Evolutionary conservation across 495 filamentous ascomycete species (phyloP), one percentile per base, ranked within the genome.

Genomic region (Trichocladium antarcticum): DNA sequence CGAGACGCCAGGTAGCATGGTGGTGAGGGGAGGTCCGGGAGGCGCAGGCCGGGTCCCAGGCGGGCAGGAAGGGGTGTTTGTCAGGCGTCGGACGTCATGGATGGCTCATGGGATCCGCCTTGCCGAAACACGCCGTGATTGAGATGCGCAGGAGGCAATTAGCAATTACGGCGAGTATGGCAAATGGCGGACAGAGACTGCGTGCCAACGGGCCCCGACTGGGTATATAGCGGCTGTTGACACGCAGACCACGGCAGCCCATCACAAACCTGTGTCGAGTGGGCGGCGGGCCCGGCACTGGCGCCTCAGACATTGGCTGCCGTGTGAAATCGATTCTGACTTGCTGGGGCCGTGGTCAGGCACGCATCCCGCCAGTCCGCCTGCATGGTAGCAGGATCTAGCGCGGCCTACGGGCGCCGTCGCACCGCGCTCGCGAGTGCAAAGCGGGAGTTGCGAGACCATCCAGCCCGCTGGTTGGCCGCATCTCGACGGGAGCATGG

Each of bases 161-260:
- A 54, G 32, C 57, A 56, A 65, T 59, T 45, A 54, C 46, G 57
- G 52, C 24, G 57, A 50, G 27, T 53, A 57, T 53, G 55, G 61
- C 66, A 60, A 66, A 53, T 53, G 61, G 52, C 38, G 49, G 37
- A 50, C 35, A 47, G 49, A 37, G 21, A 47, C 52, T 19, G 52
- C 29, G 51, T 50, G 47, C 20, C 47, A 42, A 49, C 10, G 22
- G 47, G 32, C 11, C 44, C 17, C 9, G 57, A 57, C 60, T 56
- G 68, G 64, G 70, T 73, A 74, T 74, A 73, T 73, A 74, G 72
- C 70, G 70, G 68, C 67, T 73, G 70, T 65, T 73, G 71, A 72
- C 56, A 72, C 68, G 63, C 59, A 57, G 50, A 40, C 54, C 54
- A 61, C 60, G 56, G 49, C 52, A 66, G 28, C 36, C 41, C 32